Evolutionary conservation across 768 basidiomycete species (phyloP).

Genomic region (Kockovaella imperatae): DNA sequence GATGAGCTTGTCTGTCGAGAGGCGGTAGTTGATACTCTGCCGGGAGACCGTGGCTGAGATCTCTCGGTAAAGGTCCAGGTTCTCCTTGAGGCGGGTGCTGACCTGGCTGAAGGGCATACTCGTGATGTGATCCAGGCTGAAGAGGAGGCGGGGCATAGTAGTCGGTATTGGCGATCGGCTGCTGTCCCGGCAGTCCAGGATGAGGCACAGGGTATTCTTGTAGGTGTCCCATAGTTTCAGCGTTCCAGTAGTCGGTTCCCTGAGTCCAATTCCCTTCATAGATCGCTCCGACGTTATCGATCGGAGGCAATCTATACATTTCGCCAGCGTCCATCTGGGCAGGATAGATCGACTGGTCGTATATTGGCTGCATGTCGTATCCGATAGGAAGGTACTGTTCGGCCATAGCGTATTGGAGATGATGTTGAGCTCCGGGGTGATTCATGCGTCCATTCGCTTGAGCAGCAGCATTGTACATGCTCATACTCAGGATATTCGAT

Average conservation of each 20-base stretch:
- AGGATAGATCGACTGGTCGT: conserved; percentile 4
- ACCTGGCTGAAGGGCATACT: too few relatives aligned
- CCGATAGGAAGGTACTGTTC: conserved; percentile 21
- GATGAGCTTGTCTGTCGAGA: too few relatives aligned
- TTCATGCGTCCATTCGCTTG: conserved; percentile 1
- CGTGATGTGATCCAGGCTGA: neutral
- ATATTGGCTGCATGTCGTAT: conserved; percentile 20
- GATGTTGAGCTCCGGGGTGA: conserved; percentile 13
- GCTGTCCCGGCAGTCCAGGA: too few relatives aligned
- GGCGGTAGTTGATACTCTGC: too few relatives aligned
- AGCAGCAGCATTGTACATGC: conserved; percentile 24
- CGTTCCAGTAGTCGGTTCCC: neutral
- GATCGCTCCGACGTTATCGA: conserved; percentile 6
- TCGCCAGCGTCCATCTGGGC: conserved; percentile 1
- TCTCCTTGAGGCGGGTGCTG: too few relatives aligned
- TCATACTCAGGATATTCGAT: conserved; percentile 30
- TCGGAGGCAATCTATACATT: conserved; percentile 32
- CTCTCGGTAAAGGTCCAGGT: too few relatives aligned
- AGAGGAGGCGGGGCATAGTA: conserved; percentile 1
- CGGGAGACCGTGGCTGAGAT: too few relatives aligned
- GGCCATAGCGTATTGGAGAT: conserved; percentile 16
- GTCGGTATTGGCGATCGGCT: too few relatives aligned
- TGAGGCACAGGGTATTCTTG: too few relatives aligned
- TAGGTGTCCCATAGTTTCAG: neutral
- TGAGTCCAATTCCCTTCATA: neutral